These are phyloP conservation scores for Gracilaria domingensis DNA, from an alignment of 23 red algal genomes.

Conservation along the genomic window DNA sequence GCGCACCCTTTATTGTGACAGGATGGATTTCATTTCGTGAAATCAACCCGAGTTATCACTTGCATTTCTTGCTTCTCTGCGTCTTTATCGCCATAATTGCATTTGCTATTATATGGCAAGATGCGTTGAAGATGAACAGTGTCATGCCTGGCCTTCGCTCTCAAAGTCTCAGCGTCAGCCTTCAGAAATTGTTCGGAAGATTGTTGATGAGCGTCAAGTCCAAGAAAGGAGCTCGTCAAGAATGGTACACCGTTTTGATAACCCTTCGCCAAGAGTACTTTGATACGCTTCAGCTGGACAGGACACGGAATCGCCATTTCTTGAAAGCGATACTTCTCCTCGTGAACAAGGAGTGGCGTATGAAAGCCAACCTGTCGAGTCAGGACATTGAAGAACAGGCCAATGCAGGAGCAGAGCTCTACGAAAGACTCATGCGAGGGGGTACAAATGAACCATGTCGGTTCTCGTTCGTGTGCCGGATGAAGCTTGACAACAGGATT, in stretches of 20 bases:
- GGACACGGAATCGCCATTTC: neutral
- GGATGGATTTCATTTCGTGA: conserved; percentile 32
- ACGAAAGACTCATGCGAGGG: neutral
- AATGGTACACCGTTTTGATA: neutral
- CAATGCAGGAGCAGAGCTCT: neutral
- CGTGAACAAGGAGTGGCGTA: conserved; percentile 20
- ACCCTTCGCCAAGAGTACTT: conserved; percentile 29
- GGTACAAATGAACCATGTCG: neutral
- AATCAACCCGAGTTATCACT: conserved; percentile 7
- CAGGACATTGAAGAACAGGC: neutral
- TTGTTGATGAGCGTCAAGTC: neutral
- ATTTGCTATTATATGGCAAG: neutral
- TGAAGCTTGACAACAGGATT: conserved; percentile 31
- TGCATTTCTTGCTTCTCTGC: neutral
- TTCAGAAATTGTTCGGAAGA: conserved; percentile 19
- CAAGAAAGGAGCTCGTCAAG: neutral
- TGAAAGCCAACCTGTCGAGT: neutral
- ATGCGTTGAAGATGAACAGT: conserved; percentile 5
- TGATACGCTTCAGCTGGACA: neutral
- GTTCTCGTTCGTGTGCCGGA: neutral
- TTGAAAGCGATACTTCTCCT: conserved; percentile 23
- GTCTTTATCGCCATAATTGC: neutral
- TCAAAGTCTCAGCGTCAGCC: neutral
- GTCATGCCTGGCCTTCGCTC: conserved; percentile 3
- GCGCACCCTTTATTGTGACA: conserved; percentile 31